Conservation (phyloP, 1,284 basidiomycete species). For the Heterobasidion occidentale region DNA sequence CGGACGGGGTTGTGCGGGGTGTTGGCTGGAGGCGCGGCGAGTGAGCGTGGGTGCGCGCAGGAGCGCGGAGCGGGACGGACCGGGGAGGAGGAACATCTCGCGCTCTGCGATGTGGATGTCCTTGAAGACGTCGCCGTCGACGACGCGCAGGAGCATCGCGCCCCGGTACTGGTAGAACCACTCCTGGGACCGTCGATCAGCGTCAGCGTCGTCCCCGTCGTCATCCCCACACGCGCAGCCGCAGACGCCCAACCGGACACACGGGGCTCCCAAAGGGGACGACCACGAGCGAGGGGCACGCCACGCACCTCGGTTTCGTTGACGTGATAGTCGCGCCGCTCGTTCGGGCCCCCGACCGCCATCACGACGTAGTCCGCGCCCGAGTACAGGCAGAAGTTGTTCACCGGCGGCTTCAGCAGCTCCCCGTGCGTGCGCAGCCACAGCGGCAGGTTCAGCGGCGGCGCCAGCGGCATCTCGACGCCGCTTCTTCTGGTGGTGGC, state of each 20-base stretch:
- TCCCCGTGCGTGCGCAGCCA: conserved; percentile 80
- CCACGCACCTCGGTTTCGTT: conserved; percentile 81
- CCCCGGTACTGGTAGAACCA: conserved; percentile 97
- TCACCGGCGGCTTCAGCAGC: conserved; percentile 82
- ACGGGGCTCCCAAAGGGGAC: neutral
- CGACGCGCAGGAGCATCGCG: conserved; percentile 80
- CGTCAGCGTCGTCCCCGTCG: too few relatives aligned
- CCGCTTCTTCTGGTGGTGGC: too few relatives aligned
- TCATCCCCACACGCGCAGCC: neutral
- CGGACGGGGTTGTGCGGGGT: conserved; percentile 94
- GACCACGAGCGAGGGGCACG: too few relatives aligned
- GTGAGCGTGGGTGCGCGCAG: too few relatives aligned
- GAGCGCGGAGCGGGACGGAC: conserved; percentile 42
- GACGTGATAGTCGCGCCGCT: conserved; percentile 86
- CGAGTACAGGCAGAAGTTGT: conserved; percentile 84
- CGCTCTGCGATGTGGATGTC: conserved; percentile 91
- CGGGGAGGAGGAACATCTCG: conserved; percentile 92
- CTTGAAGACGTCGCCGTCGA: conserved; percentile 81
- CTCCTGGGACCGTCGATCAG: conserved; percentile 42
- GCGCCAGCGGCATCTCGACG: conserved; percentile 27
- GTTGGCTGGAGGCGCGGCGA: conserved; percentile 54
- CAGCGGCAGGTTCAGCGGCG: conserved; percentile 78
- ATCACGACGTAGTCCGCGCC: conserved; percentile 85
- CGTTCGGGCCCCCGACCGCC: conserved; percentile 91
- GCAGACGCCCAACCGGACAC: neutral